Percentiles rank a stretch among this genome's conserved stretches.
Evolutionary conservation across 225 moss, liverwort and hornwort species (phyloP).

Genomic region (Physcomitrium patens): DNA sequence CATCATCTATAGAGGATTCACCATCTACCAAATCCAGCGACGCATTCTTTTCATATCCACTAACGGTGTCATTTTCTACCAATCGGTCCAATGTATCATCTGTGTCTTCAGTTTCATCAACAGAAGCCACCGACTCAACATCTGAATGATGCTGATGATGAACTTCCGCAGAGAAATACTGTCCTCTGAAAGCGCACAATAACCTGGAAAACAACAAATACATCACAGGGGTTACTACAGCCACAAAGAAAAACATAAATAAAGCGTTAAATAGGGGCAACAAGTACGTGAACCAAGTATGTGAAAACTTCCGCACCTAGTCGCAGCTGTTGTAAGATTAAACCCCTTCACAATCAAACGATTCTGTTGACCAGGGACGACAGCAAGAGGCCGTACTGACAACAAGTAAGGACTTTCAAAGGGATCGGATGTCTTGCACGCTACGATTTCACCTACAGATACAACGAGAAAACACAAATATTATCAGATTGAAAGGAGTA

Average conservation of each 20-base stretch:
- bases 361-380: slow-evolving; percentile 70
- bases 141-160: not conserved
- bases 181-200: slow-evolving; percentile 51
- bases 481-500: not conserved
- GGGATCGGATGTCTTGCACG: slow-evolving; percentile 38
- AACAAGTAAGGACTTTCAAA: slow-evolving; percentile 56
- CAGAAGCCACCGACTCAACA: slow-evolving; percentile 32
- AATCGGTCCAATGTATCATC: slow-evolving; percentile 12
- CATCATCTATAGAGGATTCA: not conserved
- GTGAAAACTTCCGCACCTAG: slow-evolving; percentile 36
- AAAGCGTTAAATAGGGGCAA: not conserved
- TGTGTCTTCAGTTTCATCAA: not conserved
- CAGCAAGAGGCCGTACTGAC: slow-evolving; percentile 80
- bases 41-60: not conserved
- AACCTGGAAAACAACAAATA: slow-evolving; percentile 37
- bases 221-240: not conserved
- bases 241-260: too few species aligned
- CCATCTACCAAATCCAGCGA: not conserved
- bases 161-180: slow-evolving; percentile 35
- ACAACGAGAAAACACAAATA: not conserved
- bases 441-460: slow-evolving; percentile 59
- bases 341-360: slow-evolving; percentile 58
- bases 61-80: not conserved
- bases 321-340: slow-evolving; percentile 53
- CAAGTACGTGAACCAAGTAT: not conserved